Percentiles rank a stretch among this genome's conserved stretches.
Evolutionary conservation across 306 rosid genomes (phyloP).

Genomic region (Arachis hypogaea): DNA sequence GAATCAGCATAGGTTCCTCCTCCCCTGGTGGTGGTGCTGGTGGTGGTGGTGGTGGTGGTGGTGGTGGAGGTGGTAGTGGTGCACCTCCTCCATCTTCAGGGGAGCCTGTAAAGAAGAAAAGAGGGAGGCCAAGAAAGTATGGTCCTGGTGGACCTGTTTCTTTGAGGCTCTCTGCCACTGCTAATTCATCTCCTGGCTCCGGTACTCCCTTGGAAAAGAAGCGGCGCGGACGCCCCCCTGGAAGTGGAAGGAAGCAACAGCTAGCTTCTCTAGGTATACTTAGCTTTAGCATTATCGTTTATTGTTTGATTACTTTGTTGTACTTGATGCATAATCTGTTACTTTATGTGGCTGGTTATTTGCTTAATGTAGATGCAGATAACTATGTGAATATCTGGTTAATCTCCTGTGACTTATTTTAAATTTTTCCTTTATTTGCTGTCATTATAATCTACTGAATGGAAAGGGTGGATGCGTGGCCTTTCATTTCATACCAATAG

Average conservation of each 20-base stretch:
- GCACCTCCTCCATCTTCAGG: conserved; percentile 61
- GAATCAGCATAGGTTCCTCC: conserved; percentile 53
- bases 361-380: neutral
- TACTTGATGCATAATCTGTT: neutral
- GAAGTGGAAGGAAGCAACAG: conserved; percentile 91
- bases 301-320: conserved; percentile 4
- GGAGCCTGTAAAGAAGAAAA: conserved; percentile 79
- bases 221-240: conserved; percentile 80
- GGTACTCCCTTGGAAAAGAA: conserved; percentile 53
- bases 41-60: neutral
- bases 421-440: conserved; percentile 13
- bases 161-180: conserved; percentile 62
- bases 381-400: neutral
- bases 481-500: conserved; percentile 13
- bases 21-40: neutral
- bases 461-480: neutral
- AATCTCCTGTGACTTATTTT: neutral
- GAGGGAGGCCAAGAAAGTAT: conserved; percentile 97
- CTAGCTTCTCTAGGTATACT: conserved; percentile 75
- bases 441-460: neutral
- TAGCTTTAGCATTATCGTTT: neutral
- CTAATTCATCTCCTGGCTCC: conserved; percentile 58
- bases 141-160: conserved; percentile 80
- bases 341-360: neutral
- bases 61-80: neutral